Base-by-base conservation (phyloP, 495 filamentous ascomycete species). In the Penicillium steckii region DNA sequence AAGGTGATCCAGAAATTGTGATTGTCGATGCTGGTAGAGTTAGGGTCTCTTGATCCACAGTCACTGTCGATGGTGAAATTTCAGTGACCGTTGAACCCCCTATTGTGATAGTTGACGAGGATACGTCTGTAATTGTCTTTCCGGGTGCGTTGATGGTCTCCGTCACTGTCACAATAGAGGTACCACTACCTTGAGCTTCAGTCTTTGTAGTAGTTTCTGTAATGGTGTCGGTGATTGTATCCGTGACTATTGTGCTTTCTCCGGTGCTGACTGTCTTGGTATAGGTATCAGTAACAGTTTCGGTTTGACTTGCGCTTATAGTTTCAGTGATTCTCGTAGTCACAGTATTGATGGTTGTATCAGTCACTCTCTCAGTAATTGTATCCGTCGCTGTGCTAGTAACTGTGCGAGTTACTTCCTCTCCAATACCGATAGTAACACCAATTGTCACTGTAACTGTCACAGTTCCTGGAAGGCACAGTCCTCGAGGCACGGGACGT, bases 381-480 rank as follows among this genome's bases (percentile, higher is more conserved):
- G 46, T 50, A 7, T 44, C 47, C 18, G 53, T 56, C 21, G 17
- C 19, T 4, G 60, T 64, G 8, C 27, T 42, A 17, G 49, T 33
- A 22, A 45, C 19, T 8, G 53, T 47, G 21, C 26, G 26, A 18
- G 41, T 41, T 24, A 47, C 33, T 25, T 43, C 43, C 22, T 49
- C 50, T 3, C 47, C 50, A 18, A 54, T 22, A 4, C 44, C 49
- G 35, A 61, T 24, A 1, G 57, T 60, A 4, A 58, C 33, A 5
- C 47, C 50, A 17, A 55, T 33, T 15, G 48, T 52, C 15, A 57
- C 33, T 8, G 53, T 60, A 8, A 45, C 15, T 6, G 46, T 59
- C 13, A 50, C 51, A 1, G 45, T 50, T 23, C 37, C 18, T 49
- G 30, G 19, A 22, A 6, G 8, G 6, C 15, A 13, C 15, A 13